Percentiles rank a stretch among this genome's conserved stretches.
phyloP scores from a whole-genome alignment of 139 green algal genomes.

The Tetradesmus lagerheimii region DNA sequence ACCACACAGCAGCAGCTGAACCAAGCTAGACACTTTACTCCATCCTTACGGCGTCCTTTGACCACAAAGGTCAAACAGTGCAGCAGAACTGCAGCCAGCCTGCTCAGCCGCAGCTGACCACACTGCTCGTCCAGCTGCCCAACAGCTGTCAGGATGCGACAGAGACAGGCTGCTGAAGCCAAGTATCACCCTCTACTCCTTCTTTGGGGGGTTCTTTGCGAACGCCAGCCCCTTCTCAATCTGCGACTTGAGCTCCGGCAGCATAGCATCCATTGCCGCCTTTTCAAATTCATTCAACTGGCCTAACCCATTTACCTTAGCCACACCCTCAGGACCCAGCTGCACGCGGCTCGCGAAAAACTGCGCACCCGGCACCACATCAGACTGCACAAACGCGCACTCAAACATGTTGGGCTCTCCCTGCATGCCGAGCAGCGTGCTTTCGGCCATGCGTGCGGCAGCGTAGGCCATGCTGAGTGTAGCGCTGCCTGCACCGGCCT shows the following conservation, averaged over 20 bases:
- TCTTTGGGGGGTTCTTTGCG: slow-evolving; percentile 37
- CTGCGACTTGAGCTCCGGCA: slow-evolving; percentile 78
- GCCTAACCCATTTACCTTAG: slow-evolving; percentile 74
- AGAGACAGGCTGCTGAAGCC: no score
- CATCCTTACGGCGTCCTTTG: no score
- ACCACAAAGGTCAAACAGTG: no score
- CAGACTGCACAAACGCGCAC: slow-evolving; percentile 83
- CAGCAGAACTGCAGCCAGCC: no score
- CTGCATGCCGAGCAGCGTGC: slow-evolving; percentile 76
- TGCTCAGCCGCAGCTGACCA: no score
- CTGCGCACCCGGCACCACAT: slow-evolving; percentile 40
- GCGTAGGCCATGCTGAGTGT: slow-evolving; percentile 98
- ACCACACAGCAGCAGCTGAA: no score
- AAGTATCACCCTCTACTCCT: not conserved
- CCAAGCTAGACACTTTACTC: no score
- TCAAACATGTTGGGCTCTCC: slow-evolving; percentile 85
- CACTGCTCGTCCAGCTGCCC: no score
- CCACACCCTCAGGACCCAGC: slow-evolving; percentile 76
- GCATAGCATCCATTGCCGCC: slow-evolving; percentile 71
- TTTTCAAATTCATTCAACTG: slow-evolving; percentile 79
- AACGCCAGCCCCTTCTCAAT: slow-evolving; percentile 80
- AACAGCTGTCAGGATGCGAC: no score
- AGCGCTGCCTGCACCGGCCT: slow-evolving; percentile 90
- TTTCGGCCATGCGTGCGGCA: slow-evolving; percentile 81
- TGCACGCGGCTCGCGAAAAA: slow-evolving; percentile 78